Percentiles rank a stretch among this genome's conserved stretches.
These are phyloP conservation scores for Roridomyces roridus DNA, from an alignment of 768 basidiomycete genomes.

Conservation along the genomic window DNA sequence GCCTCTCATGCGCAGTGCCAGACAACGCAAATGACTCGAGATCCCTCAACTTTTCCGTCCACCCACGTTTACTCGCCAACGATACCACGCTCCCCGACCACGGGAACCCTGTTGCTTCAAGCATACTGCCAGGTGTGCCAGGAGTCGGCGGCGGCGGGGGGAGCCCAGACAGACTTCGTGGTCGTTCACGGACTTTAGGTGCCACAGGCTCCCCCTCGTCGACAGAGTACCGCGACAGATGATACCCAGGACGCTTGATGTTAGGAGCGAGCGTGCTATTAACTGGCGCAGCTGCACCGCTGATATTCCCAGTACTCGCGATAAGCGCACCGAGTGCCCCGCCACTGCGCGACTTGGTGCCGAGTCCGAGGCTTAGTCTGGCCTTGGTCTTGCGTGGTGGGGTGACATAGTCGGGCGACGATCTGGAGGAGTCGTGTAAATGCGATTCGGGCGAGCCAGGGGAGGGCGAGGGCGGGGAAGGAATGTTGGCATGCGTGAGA, in stretches of 20 bases:
- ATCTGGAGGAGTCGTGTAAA: too few relatives aligned
- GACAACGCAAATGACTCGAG: constrained; percentile 47
- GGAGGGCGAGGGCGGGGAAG: too few relatives aligned
- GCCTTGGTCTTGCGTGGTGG: too few relatives aligned
- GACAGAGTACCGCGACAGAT: constrained; percentile 56
- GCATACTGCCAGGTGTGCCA: too few relatives aligned
- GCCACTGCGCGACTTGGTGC: constrained; percentile 48
- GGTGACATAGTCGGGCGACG: too few relatives aligned
- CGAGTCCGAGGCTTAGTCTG: too few relatives aligned
- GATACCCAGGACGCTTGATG: constrained; percentile 67
- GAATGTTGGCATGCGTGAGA: too few relatives aligned
- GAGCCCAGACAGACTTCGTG: constrained; percentile 7
- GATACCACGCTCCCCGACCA: background rate
- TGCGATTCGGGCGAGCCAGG: too few relatives aligned
- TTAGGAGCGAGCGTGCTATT: constrained; percentile 59
- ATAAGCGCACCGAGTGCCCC: constrained; percentile 78
- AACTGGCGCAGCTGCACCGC: constrained; percentile 63
- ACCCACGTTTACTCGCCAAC: constrained; percentile 37
- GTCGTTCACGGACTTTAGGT: background rate
- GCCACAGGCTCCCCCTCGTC: constrained; percentile 19
- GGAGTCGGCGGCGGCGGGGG: too few relatives aligned
- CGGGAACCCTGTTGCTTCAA: too few relatives aligned
- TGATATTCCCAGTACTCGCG: constrained; percentile 68
- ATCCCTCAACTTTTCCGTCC: constrained; percentile 32
- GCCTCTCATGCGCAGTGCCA: too few relatives aligned